Conservation (phyloP, 2,329 filamentous ascomycete species). For the Nemania sp. region DNA sequence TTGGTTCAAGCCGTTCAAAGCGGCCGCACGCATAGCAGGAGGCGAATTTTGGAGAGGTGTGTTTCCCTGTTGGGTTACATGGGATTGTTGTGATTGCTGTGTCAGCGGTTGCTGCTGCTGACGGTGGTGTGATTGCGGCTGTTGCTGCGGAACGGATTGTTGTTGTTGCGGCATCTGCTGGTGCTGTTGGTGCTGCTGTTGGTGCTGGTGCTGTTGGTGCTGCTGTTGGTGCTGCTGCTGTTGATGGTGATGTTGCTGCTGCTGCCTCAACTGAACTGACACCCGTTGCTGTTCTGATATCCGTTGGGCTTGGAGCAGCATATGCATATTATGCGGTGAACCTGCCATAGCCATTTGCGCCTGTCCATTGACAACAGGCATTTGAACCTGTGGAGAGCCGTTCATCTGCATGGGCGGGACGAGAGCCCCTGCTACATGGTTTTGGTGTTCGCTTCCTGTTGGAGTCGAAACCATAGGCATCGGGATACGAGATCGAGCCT, state of each 20-base stretch:
- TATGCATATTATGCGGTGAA: slow-evolving; percentile 52
- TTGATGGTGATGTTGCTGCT: slow-evolving; percentile 45
- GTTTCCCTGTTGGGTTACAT: slow-evolving; percentile 44
- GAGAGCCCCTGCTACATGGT: slow-evolving; percentile 55
- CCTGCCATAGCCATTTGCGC: slow-evolving; percentile 61
- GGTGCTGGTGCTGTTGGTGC: slow-evolving; percentile 36
- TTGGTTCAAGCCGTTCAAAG: slow-evolving; percentile 51
- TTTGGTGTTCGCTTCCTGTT: slow-evolving; percentile 51
- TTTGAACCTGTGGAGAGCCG: slow-evolving; percentile 69
- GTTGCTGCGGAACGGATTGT: slow-evolving; percentile 19
- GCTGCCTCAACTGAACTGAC: slow-evolving; percentile 50
- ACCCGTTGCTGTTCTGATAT: slow-evolving; percentile 67
- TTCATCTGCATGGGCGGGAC: slow-evolving; percentile 63
- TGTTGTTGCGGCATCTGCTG: slow-evolving; percentile 36
- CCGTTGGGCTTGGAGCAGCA: slow-evolving; percentile 66
- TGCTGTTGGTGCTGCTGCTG: slow-evolving; percentile 42
- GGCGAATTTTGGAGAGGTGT: slow-evolving; percentile 44
- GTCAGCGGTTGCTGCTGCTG: slow-evolving; percentile 28
- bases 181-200: slow-evolving; percentile 7
- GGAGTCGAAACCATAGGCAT: slow-evolving; percentile 53
- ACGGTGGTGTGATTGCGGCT: slow-evolving; percentile 18
- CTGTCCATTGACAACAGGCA: slow-evolving; percentile 63
- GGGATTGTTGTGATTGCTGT: slow-evolving; percentile 33
- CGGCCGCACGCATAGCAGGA: slow-evolving; percentile 48
- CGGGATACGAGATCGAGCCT: slow-evolving; percentile 55